Conservation (phyloP, 2,329 filamentous ascomycete genomes). For the Massarina eburnea region DNA sequence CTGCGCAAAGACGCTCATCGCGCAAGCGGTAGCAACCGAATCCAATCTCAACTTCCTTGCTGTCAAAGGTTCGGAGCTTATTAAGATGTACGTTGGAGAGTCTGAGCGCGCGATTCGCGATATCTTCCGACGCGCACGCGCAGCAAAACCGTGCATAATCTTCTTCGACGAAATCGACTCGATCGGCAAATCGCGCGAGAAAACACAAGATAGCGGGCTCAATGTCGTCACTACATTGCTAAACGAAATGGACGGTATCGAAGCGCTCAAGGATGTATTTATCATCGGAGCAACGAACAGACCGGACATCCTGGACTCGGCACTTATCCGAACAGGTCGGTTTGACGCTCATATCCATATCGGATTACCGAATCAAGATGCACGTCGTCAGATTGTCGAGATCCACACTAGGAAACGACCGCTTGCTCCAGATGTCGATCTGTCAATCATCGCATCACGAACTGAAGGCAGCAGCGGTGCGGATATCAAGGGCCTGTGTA, state of each 20-base stretch:
- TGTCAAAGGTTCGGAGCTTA: constrained; percentile 88
- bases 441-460: constrained; percentile 61
- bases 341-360: constrained; percentile 87
- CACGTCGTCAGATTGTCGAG: constrained; percentile 73
- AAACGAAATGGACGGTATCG: constrained; percentile 95
- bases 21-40: constrained; percentile 88
- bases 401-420: constrained; percentile 66
- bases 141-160: constrained; percentile 87
- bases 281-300: constrained; percentile 91
- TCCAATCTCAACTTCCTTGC: constrained; percentile 91
- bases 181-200: constrained; percentile 65
- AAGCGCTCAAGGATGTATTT: constrained; percentile 77
- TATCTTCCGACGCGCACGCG: constrained; percentile 80
- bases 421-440: constrained; percentile 65
- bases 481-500: constrained; percentile 68
- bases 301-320: constrained; percentile 81
- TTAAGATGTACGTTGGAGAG: constrained; percentile 97
- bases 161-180: constrained; percentile 98
- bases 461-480: constrained; percentile 84
- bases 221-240: constrained; percentile 88
- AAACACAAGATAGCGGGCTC: constrained; percentile 57
- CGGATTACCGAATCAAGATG: constrained; percentile 72
- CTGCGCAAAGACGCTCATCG: constrained; percentile 91
- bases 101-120: constrained; percentile 84
- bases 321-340: constrained; percentile 80